Evolutionary conservation across 164 flowering plant species (phyloP), one percentile per base, ranked within the genome.

Genomic region (Liriodendron chinense): DNA sequence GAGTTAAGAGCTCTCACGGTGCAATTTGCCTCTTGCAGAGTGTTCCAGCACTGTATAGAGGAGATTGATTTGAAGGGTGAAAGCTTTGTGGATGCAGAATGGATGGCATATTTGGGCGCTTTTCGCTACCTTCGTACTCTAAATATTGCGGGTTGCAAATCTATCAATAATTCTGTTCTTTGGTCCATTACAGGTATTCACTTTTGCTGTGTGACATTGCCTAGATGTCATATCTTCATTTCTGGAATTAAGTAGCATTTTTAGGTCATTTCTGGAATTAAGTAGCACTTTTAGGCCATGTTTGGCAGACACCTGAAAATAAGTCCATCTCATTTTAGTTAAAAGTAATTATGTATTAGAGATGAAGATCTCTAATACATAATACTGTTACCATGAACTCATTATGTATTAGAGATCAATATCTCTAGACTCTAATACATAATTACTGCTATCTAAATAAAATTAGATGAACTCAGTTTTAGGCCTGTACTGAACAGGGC

Each of bases 21-120:
- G 0, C 24, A 43, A 24, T 48, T 63, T 70, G 59, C 34, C 22
- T 14, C 0, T 71, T 79, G 79, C 77, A 92, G 98, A 78, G 87
- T 91, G 24, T 96, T 96, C 83, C 90, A 91, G 76, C 73, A 72
- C 72, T 83, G 85, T 63, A 76, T 89, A 13, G 98, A 94, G 86
- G 87, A 79, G 76, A 74, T 96, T 79, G 87, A 92, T 86, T 79
- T 92, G 9, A 87, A 83, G 65, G 90, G 91, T 20, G 87, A 89
- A 78, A 85, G 62, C 74, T 79, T 67, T 66, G 96, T 96, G 72
- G 97, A 96, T 78, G 91, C 91, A 1, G 99, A 95, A 82, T 95
- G 99, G 99, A 88, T 91, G 89, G 97, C 94, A 9, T 95, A 92
- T 75, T 50, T 93, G 71, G 97, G 97, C 64, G 92, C 88, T 25